Conservation (phyloP, 345 rosid genomes). For the Moricandia arvensis region DNA sequence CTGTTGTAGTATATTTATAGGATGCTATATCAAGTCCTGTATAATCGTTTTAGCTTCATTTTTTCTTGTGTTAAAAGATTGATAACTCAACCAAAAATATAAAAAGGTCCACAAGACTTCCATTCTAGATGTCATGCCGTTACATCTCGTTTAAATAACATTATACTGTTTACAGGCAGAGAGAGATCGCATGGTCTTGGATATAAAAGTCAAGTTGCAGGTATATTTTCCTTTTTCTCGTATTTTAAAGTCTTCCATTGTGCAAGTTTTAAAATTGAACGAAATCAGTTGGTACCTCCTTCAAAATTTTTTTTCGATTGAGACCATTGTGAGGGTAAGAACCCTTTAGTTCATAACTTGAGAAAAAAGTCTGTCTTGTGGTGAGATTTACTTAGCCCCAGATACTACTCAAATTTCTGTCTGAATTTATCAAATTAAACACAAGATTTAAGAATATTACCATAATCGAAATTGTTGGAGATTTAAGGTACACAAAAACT, state of each 20-base stretch:
- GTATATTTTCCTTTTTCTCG: conserved; percentile 37
- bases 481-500: background rate
- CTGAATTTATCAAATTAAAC: conserved; percentile 11
- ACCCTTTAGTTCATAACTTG: background rate
- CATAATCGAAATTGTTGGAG: background rate
- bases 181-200: conserved; percentile 97
- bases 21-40: conserved; percentile 16
- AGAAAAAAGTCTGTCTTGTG: background rate
- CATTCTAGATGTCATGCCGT: conserved; percentile 2
- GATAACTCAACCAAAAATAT: conserved; percentile 5
- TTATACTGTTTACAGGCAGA: conserved; percentile 60
- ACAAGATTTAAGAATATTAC: background rate
- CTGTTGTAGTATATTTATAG: background rate
- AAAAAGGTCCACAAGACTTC: conserved; percentile 8
- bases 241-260: conserved; percentile 9
- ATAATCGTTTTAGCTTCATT: conserved; percentile 1
- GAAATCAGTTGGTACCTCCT: background rate
- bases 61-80: background rate
- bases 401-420: conserved; percentile 2
- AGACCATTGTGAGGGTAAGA: conserved; percentile 18
- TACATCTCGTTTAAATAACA: conserved; percentile 19
- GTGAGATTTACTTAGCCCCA: conserved; percentile 2
- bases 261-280: conserved; percentile 14
- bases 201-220: conserved; percentile 97
- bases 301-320: background rate